These are phyloP conservation scores for Arthroderma sp. DNA, from an alignment of 2,329 filamentous ascomycete species.

Conservation along the genomic window DNA sequence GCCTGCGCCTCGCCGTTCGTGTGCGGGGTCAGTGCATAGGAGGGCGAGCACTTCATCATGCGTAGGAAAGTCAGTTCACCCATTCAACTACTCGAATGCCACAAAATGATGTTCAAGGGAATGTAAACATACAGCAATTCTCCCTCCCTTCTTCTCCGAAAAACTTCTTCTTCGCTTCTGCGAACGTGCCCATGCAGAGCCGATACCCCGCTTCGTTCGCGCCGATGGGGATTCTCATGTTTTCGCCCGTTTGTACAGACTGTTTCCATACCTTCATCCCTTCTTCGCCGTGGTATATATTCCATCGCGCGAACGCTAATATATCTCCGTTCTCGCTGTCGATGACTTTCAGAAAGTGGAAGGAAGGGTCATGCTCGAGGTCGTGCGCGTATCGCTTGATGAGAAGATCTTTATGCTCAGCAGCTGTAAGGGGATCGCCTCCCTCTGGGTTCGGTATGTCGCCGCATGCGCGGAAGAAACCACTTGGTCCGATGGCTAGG, in stretches of 20 bases:
- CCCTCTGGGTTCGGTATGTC: slow-evolving; percentile 3
- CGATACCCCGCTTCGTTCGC: slow-evolving; percentile 6
- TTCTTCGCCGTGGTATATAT: slow-evolving; percentile 3
- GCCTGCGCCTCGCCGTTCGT: slow-evolving; percentile 19
- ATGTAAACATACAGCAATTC: slow-evolving; percentile 7
- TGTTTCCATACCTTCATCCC: slow-evolving; percentile 5
- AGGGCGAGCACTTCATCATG: slow-evolving; percentile 17
- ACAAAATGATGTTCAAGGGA: not conserved
- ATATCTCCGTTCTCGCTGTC: slow-evolving; percentile 9
- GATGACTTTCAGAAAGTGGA: slow-evolving; percentile 6
- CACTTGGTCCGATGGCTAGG: slow-evolving; percentile 1
- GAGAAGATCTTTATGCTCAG: not conserved
- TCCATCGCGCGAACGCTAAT: slow-evolving; percentile 8
- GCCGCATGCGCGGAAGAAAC: slow-evolving; percentile 7
- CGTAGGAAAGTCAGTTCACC: not conserved
- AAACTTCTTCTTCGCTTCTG: slow-evolving; percentile 3
- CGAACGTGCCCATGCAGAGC: slow-evolving; percentile 4
- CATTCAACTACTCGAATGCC: not conserved
- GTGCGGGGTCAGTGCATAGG: slow-evolving; percentile 21
- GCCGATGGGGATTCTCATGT: slow-evolving; percentile 5
- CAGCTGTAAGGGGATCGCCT: not conserved
- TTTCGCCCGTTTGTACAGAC: slow-evolving; percentile 1
- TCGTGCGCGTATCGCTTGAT: slow-evolving; percentile 3
- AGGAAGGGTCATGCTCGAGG: slow-evolving; percentile 4
- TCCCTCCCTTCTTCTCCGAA: slow-evolving; percentile 9